A percentile compares a stretch with the other conserved stretches of the same genome.
These are phyloP conservation scores for Vanrija sp. DNA, from an alignment of 1,284 basidiomycete genomes.

Conservation along the genomic window DNA sequence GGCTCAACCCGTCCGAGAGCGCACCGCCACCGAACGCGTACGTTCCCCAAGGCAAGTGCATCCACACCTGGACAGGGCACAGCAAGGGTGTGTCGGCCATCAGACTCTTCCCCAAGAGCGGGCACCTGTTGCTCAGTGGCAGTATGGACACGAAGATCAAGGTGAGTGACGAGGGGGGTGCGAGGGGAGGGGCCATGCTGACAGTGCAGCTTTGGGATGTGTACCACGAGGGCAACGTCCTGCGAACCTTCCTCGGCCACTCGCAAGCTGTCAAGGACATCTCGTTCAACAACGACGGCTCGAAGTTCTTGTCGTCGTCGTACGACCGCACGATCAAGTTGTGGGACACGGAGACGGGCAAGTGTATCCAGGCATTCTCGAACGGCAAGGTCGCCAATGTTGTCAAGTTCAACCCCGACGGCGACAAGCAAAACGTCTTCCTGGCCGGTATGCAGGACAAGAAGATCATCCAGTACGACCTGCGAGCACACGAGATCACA, in stretches of 20 bases:
- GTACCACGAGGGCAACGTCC: constrained; percentile 92
- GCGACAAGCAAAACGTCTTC: constrained; percentile 94
- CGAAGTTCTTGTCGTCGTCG: constrained; percentile 82
- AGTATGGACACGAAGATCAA: constrained; percentile 99
- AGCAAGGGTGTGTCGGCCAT: constrained; percentile 94
- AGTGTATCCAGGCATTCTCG: constrained; percentile 90
- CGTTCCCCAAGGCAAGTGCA: constrained; percentile 80
- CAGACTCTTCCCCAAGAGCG: constrained; percentile 84
- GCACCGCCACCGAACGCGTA: constrained; percentile 83
- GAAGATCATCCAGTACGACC: constrained; percentile 97
- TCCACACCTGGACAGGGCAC: constrained; percentile 98
- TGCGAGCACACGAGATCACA: constrained; percentile 83
- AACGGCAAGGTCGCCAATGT: constrained; percentile 97
- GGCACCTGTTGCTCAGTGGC: constrained; percentile 86
- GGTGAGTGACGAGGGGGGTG: constrained; percentile 54
- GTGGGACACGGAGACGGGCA: constrained; percentile 96
- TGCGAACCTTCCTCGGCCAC: constrained; percentile 96
- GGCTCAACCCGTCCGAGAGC: constrained; percentile 63
- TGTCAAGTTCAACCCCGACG: constrained; percentile 89
- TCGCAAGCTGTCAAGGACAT: constrained; percentile 94
- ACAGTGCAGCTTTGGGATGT: constrained; percentile 85
- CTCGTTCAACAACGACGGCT: constrained; percentile 88
- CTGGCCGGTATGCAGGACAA: constrained; percentile 98
- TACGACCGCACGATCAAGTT: constrained; percentile 98
- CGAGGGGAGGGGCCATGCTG: not conserved